Percentiles rank a stretch among this genome's conserved stretches.
Evolutionary conservation across 768 basidiomycete species (phyloP).

Genomic region (Sistotremastrum niveocremeum): DNA sequence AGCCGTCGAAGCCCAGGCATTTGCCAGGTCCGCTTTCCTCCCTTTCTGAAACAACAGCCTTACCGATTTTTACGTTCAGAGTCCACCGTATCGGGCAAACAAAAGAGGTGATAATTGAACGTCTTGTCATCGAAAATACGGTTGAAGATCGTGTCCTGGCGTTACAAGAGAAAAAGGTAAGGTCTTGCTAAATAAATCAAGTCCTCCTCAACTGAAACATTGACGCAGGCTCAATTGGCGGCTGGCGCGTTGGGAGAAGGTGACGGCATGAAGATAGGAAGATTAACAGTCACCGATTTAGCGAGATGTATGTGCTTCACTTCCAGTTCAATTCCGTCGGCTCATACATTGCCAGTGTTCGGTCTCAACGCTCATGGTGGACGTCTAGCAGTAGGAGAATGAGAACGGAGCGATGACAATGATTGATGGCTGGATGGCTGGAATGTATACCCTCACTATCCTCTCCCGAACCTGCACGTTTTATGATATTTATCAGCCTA

Average conservation of each 20-base stretch:
- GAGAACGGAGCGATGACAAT: too few species aligned
- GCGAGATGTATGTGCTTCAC: too few species aligned
- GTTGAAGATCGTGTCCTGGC: slow-evolving; percentile 60
- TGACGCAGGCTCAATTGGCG: slow-evolving; percentile 32
- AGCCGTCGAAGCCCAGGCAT: slow-evolving; percentile 49
- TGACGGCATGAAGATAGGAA: slow-evolving; percentile 39
- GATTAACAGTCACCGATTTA: too few species aligned
- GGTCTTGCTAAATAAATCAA: background rate
- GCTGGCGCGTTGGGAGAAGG: slow-evolving; percentile 55
- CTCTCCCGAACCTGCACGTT: too few species aligned
- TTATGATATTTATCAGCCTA: too few species aligned
- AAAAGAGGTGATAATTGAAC: slow-evolving; percentile 35
- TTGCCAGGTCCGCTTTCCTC: slow-evolving; percentile 27
- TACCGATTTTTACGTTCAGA: slow-evolving; percentile 1
- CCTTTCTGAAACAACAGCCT: background rate
- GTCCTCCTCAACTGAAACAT: background rate
- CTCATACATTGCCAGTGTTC: too few species aligned
- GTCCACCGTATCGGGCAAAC: slow-evolving; percentile 46
- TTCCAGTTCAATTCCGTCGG: too few species aligned
- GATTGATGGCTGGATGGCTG: too few species aligned
- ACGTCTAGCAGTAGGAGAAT: too few species aligned
- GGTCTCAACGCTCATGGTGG: too few species aligned
- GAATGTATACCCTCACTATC: too few species aligned
- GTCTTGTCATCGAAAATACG: slow-evolving; percentile 44
- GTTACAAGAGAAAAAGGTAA: slow-evolving; percentile 47